Evolutionary conservation across 352 stramenopile species (phyloP), one percentile per base, ranked within the genome.

Genomic region (Phytophthora uliginosa): DNA sequence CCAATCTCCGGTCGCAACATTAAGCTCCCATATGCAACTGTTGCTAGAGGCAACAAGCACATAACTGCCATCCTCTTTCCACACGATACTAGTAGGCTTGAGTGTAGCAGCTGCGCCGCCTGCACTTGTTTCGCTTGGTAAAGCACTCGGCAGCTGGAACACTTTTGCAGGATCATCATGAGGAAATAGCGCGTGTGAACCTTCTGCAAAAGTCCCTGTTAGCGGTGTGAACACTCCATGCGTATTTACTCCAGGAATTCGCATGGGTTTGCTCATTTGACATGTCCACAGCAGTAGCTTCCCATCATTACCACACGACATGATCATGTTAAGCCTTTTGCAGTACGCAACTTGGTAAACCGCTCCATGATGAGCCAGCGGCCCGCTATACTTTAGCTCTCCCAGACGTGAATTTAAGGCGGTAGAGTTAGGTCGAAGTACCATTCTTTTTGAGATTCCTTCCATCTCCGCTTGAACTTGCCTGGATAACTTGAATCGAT

Each of bases 1-100:
- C 84, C 86, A 94, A 47, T 84, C 73, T 15, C 82, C 81, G 1
- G 66, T 72, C 0, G 40, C 48, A 50, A 87, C 58, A 40, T 87
- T 76, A 10, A 88, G 79, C 36, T 94, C 86, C 83, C 84, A 94
- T 59, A 94, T 76, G 28, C 78, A 89, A 42, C 86, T 92, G n/a
- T 71, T 81, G 58, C 73, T 91, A 15, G 86, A 79, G 4, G 81
- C 76, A 20, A 92, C 82, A 38, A 91, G 63, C 5, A 90, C 65
- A 13, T 52, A 59, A 22, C 80, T 83, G 7, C 83, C 80, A 50
- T 94, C 85, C 6, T 86, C 80, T 56, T 81, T 87, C 83, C 82
- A 90, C 13, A 77, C 64, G 0, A 94, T 59, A 63, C 83, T 92
- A 7, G 79, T 91, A 0, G 82, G 81, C 42, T 85, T 90, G n/a